A percentile compares a stretch with the other conserved stretches of the same genome.
phyloP scores from a whole-genome alignment of 2,329 filamentous ascomycete species.

The Claviceps paspali region DNA sequence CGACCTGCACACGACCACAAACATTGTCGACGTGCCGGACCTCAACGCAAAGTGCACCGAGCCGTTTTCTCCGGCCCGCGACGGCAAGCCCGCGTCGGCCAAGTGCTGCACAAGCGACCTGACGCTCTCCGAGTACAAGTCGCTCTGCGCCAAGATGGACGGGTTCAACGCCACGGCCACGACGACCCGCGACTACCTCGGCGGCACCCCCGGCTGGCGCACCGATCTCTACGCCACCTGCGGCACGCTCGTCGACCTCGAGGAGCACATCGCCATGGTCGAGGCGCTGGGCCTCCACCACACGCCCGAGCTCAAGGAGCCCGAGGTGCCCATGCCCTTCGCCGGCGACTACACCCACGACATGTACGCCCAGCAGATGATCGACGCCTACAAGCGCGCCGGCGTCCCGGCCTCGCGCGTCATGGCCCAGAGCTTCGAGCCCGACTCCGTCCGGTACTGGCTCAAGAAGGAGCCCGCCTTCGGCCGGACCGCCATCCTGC shows the following conservation, averaged over 20 bases:
- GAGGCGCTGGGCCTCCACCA: conserved; percentile 45
- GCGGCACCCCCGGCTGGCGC: conserved; percentile 44
- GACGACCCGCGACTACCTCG: conserved; percentile 40
- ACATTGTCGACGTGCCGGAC: conserved; percentile 46
- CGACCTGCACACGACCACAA: conserved; percentile 53
- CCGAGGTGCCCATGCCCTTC: conserved; percentile 57
- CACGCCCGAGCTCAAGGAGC: conserved; percentile 53
- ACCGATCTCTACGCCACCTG: conserved; percentile 53
- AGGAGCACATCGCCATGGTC: conserved; percentile 46
- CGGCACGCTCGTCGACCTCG: conserved; percentile 43
- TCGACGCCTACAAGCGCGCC: conserved; percentile 41
- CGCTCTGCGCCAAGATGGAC: conserved; percentile 58
- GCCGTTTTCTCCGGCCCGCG: conserved; percentile 42
- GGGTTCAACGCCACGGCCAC: conserved; percentile 42
- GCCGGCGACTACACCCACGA: conserved; percentile 46
- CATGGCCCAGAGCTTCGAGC: conserved; percentile 51
- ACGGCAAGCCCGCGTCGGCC: conserved; percentile 37
- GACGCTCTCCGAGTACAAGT: conserved; percentile 50
- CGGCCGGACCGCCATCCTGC: conserved; percentile 45
- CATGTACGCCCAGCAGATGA: conserved; percentile 48
- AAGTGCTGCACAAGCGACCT: conserved; percentile 60
- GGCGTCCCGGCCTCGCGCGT: conserved; percentile 38
- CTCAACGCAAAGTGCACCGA: conserved; percentile 48
- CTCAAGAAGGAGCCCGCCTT: conserved; percentile 44
- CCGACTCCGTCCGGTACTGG: conserved; percentile 52